Evolutionary conservation across 345 rosid species (phyloP), one percentile per base, ranked within the genome.

Genomic region (Linum lewisii): DNA sequence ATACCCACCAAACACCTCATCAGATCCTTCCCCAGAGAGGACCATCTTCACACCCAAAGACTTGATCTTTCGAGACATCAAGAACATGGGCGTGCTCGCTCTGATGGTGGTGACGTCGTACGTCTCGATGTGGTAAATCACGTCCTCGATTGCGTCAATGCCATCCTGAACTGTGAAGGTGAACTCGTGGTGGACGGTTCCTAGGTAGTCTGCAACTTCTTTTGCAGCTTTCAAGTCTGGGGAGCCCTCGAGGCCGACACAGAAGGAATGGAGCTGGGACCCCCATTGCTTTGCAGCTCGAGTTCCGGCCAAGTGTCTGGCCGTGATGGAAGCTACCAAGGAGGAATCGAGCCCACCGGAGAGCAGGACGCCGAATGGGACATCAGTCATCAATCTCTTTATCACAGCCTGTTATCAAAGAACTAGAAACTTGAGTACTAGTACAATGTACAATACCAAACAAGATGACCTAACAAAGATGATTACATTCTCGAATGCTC

Each of bases 301-400:
- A 23, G 93, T 79, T 26, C 82, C 82, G 0, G 84, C 82, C 73
- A 92, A 73, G 69, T 92, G 74, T n/a, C 98, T 88, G 2, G 87
- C 81, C 10, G 95, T 84, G 61, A 92, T 74, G 2, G 98, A 68
- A 24, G 98, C 95, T 50, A 92, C 98, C 59, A 92, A 67, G 0
- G 98, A 92, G 45, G 96, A 92, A 75, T 92, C 98, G 42, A 92
- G 81, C 13, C 98, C 98, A 25, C 98, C 98, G 9, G 98, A 92
- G 21, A 92, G 82, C 52, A 92, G 72, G 61, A 92, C 98, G 64
- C 95, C 97, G 3, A 88, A 88, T 14, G 98, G 97, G 37, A 88
- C 97, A 64, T 92, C 97, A 57, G 84, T 84, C 98, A 92, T 88
- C 44, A 92, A 73, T 79, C 98, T 83, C 70, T 88, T 92, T 64